Evolutionary conservation across 2,329 filamentous ascomycete species (phyloP), one percentile per base, ranked within the genome.

Genomic region (Apiospora hydei): DNA sequence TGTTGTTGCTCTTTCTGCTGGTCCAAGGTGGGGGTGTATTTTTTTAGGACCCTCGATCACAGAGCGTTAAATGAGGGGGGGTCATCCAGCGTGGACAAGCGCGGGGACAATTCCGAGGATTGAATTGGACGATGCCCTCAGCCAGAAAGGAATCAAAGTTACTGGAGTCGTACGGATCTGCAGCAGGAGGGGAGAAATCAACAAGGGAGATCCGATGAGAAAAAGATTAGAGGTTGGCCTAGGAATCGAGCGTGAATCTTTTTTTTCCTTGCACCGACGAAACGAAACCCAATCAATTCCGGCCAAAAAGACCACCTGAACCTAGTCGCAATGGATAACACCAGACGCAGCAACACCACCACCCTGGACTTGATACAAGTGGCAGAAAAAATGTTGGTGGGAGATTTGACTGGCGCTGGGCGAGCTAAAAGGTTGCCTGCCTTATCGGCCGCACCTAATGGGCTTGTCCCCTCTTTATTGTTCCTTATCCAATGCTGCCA

Each of bases 371-470:
- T 38, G 53, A n/a, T 64, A 38, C 53, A 64, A 64, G 57, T 64
- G 57, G 57, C 57, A 64, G 57, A 64, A 64, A 64, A 64, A 64
- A 64, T 64, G 68, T 57, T 69, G 68, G 68, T 69, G 68, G 47
- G 68, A 57, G 47, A 69, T 53, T 53, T 69, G 68, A 69, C 68
- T 64, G 57, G 57, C 34, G 57, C 57, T 34, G 51, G 46, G 67
- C 67, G 30, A 16, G 67, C 64, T 43, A 43, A 30, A 47, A 30
- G 26, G 66, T 34, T 68, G 66, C 34, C 21, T 69, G 67, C 67
- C 67, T 46, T 69, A 49, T 69, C 67, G 57, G 18, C 53, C 30
- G 53, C 53, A 61, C 18, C 30, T 61, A 61, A 64, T 64, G 57
- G 57, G 57, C 57, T 34, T 61, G 53, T 61, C 53, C 57, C 57